These are phyloP conservation scores for Nitzschia inconspicua DNA, from an alignment of 108 stramenopile species.

Conservation along the genomic window DNA sequence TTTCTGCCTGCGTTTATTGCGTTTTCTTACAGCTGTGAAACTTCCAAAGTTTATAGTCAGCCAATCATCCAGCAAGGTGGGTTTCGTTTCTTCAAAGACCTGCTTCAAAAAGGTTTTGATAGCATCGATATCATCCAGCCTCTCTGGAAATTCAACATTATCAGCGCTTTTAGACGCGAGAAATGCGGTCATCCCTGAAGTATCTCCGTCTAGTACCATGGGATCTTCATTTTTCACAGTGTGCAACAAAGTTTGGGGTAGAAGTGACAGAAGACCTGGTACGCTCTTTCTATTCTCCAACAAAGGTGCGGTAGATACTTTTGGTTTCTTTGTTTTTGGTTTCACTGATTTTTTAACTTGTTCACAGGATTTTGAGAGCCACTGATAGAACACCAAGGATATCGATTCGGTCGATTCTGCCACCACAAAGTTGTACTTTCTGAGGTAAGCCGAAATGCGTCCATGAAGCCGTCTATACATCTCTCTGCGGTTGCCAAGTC, in stretches of 20 bases:
- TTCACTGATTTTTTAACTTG: conserved; percentile 22
- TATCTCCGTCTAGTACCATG: conserved; percentile 10
- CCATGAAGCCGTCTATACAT: conserved; percentile 53
- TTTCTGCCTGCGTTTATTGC: neutral
- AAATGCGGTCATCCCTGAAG: conserved; percentile 28
- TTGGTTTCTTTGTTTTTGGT: conserved; percentile 22
- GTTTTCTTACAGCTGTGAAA: neutral
- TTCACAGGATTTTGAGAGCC: conserved; percentile 36
- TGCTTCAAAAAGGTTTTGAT: conserved; percentile 4
- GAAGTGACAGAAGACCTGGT: neutral
- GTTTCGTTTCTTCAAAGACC: conserved; percentile 13
- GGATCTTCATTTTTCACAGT: neutral
- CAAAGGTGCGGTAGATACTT: neutral
- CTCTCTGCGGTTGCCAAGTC: conserved; percentile 37
- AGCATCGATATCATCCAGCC: neutral
- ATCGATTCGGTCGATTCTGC: conserved; percentile 1
- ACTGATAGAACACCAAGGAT: conserved; percentile 42
- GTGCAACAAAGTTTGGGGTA: neutral
- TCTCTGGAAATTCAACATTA: neutral
- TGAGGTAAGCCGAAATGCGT: conserved; percentile 58
- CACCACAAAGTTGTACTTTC: conserved; percentile 24
- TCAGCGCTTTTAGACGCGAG: conserved; percentile 2
- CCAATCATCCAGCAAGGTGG: conserved; percentile 9
- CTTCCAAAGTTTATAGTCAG: neutral
- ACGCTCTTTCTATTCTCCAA: conserved; percentile 10